Evolutionary conservation across 768 basidiomycete genomes (phyloP), one percentile per base, ranked within the genome.

Genomic region (Lepiota subincarnata): DNA sequence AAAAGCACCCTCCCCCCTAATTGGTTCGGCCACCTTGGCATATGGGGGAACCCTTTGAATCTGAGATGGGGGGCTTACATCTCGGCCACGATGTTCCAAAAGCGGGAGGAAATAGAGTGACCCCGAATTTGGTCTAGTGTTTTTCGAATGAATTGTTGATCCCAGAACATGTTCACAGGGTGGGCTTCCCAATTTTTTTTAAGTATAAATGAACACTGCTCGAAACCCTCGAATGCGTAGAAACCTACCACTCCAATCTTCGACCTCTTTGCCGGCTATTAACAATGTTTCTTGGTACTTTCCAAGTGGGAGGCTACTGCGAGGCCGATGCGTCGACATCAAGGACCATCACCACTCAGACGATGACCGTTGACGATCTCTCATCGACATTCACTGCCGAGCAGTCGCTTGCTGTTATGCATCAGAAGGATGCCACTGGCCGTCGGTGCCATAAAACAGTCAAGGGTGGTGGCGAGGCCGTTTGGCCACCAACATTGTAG

Each of bases 361-460:
- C 61, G 39, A 68, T 68, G 63, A 73, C 76, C 2, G 68, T 77
- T 31, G 71, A 73, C 38, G 72, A 70, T 48, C 59, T 77, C 7
- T 75, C 73, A 4, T 54, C 53, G 5, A 48, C 53, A 4, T 73
- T 73, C 51, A 66, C 71, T 4, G 69, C 71, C 11, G 70, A 72
- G 2, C 64, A 66, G n/a, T 66, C 71, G 41, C 70, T 75, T 50
- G 67, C 63, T 44, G 49, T 55, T n/a, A 13, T 50, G 19, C 22
- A 81, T 57, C 76, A 83, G 61, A 75, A 80, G 48, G 79, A 84
- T 56, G 78, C 84, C 48, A 80, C 75, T 52, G 78, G 79, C 39
- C 78, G 87, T 55, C 84, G 85, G 65, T 83, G 77, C 60, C 88
- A 85, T 83, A 86, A 87, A 66, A 87, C 84, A 0, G 68, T 86